These are phyloP conservation scores for Daldinia vernicosa DNA, from an alignment of 495 filamentous ascomycete genomes.

Conservation along the genomic window DNA sequence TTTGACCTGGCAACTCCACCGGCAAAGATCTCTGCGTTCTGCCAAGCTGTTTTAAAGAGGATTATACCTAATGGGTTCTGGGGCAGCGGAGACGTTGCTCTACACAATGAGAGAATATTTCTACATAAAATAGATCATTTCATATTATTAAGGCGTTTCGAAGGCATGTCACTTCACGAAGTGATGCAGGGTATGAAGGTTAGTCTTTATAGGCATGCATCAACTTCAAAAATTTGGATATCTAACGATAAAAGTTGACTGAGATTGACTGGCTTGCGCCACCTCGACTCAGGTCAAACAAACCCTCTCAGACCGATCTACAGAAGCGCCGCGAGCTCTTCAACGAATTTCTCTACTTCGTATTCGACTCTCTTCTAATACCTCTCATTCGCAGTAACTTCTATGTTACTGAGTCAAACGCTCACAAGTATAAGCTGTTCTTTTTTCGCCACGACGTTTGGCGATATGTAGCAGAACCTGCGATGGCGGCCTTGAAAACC, in stretches of 20 bases:
- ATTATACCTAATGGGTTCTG: constrained; percentile 83
- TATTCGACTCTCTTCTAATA: constrained; percentile 90
- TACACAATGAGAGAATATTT: constrained; percentile 67
- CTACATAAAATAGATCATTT: constrained; percentile 77
- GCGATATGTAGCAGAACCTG: constrained; percentile 77
- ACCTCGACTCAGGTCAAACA: constrained; percentile 53
- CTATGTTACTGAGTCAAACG: constrained; percentile 90
- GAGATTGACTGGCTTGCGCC: constrained; percentile 78
- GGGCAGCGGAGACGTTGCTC: constrained; percentile 64
- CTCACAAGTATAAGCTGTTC: constrained; percentile 82
- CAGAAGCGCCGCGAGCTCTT: constrained; percentile 82
- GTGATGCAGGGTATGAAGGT: constrained; percentile 81
- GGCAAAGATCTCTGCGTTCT: constrained; percentile 85
- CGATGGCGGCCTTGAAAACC: constrained; percentile 71
- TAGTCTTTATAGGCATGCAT: constrained; percentile 10
- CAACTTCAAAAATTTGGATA: background rate
- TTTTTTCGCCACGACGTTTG: constrained; percentile 96
- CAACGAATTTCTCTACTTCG: constrained; percentile 86
- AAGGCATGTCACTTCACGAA: constrained; percentile 81
- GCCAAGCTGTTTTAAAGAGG: constrained; percentile 75
- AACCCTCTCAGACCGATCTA: constrained; percentile 74
- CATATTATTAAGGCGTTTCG: constrained; percentile 78
- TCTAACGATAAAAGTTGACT: constrained; percentile 59
- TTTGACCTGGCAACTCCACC: constrained; percentile 76
- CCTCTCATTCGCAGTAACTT: constrained; percentile 89